Conservation (phyloP, 257 asterid genomes). For the Mitragyna speciosa region DNA sequence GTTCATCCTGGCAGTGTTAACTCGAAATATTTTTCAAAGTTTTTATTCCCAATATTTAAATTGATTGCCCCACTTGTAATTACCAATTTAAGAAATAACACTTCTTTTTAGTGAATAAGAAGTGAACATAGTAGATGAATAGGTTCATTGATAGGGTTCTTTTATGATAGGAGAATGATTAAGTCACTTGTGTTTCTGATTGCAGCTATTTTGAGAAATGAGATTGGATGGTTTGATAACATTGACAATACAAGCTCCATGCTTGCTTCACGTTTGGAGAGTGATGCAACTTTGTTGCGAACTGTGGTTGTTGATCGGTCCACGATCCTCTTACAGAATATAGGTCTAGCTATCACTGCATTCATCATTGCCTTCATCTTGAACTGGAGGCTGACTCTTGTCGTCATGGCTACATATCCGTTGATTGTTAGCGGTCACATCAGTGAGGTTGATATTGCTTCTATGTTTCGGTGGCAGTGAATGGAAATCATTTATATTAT, state of each 20-base stretch:
- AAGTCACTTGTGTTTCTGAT: conserved; percentile 2
- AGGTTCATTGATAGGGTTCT: background rate
- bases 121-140: background rate
- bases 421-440: conserved; percentile 87
- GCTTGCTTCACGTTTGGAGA: conserved; percentile 84
- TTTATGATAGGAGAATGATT: background rate
- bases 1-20: background rate
- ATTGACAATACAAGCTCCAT: conserved; percentile 70
- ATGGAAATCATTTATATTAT: background rate
- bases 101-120: background rate
- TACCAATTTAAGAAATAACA: background rate
- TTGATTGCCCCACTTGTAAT: background rate
- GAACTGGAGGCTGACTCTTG: conserved; percentile 97
- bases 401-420: conserved; percentile 88
- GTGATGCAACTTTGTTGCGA: conserved; percentile 76
- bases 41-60: too few relatives aligned
- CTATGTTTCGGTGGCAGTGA: background rate
- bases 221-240: conserved; percentile 94
- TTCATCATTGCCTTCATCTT: conserved; percentile 84
- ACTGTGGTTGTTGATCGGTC: conserved; percentile 91
- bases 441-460: conserved; percentile 65
- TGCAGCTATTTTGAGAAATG: conserved; percentile 95
- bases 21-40: background rate
- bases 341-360: conserved; percentile 75
- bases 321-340: conserved; percentile 79